Base-by-base conservation (phyloP, 192 early-diverging fungal genomes). In the Coemansia sp. region DNA sequence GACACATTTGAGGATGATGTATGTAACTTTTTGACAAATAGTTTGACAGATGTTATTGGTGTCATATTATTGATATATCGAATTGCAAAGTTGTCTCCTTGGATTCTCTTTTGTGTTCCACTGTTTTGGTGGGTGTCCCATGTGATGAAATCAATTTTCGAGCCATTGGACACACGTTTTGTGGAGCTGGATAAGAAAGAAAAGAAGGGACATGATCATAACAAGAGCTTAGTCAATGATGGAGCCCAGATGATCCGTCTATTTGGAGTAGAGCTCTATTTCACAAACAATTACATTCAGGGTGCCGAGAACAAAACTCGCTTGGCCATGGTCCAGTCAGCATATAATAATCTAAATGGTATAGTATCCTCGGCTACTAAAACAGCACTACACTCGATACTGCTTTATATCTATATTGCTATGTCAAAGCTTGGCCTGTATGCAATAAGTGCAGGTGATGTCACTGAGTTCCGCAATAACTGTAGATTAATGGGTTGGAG, bases 231-330 rank as follows among this genome's bases (percentile, higher is more conserved):
- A 24, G 51, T 16, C 0, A 6, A 29, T 12, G 11, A 54, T 27
- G 51, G 51, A 49, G 47, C 47, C 3, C 82, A 87, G 13, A 86
- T 86, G 41, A 88, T 95, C 61, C 89, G 93, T 22, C 86, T 92
- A 0, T 89, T 87, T 63, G 66, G 74, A 36, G 82, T 69, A 3
- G 85, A 86, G 36, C 52, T 85, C 40, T 78, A 77, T 18, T 95
- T 94, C 51, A 71, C 77, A 42, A 27, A 59, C 3, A 71, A 74
- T 18, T 89, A 91, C 43, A 68, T 82, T n/a, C 70, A 75, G 2
- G 68, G 85, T 3, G 80, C 87, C 31, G 88, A 95, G 72, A 77
- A 86, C 13, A 88, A 90, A 38, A 82, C 85, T 16, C 68, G 86
- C 67, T 4, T 55, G 11, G 27, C 2, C 8, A 55, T 12, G n/a